Base-by-base conservation (phyloP, 129 eudicot genomes). In the Helianthus tuberosus region DNA sequence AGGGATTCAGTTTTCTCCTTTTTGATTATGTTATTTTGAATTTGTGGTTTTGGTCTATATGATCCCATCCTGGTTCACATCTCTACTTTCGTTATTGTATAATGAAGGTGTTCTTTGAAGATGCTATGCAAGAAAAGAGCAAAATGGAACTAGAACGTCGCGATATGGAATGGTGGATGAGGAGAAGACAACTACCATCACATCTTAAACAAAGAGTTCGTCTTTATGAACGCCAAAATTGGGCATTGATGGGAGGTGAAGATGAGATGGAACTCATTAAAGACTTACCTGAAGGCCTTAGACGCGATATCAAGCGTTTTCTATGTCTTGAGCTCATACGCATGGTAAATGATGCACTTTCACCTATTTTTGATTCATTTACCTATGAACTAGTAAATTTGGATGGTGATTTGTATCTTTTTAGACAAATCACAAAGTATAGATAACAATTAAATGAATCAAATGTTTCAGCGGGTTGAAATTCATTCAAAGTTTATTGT, bases 81-180 rank as follows among this genome's bases (percentile, higher is more conserved):
- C 36, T 3, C 36, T 32, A 32, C 5, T 32, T 32, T 32, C 36
- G 36, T 32, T 32, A 32, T 15, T 70, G 16, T 39, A n/a, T 69
- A 27, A 29, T 49, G 55, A 63, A 93, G 98, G 97, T 93, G 49
- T 93, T 93, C 80, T 71, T 93, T 80, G 96, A 93, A 3, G 88
- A 91, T 48, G 96, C 90, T 20, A 93, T 90, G 97, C 89, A 91
- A 1, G 88, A 78, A 79, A 93, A 90, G 83, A 84, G 91, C 72
- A 93, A 86, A 77, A 90, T 90, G 97, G 96, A 93, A 58, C 59
- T 90, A 61, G 76, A 97, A 78, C 83, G 88, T 38, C 79, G 98
- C 13, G 98, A 93, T 74, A 81, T 89, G 98, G 96, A 93, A 66
- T 93, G 98, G 98, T 93, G 98, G 98, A 93, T 93, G 98, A 88